These are phyloP conservation scores for Cutaneotrichosporon dermatis DNA, from an alignment of 1,284 basidiomycete species.

Conservation along the genomic window DNA sequence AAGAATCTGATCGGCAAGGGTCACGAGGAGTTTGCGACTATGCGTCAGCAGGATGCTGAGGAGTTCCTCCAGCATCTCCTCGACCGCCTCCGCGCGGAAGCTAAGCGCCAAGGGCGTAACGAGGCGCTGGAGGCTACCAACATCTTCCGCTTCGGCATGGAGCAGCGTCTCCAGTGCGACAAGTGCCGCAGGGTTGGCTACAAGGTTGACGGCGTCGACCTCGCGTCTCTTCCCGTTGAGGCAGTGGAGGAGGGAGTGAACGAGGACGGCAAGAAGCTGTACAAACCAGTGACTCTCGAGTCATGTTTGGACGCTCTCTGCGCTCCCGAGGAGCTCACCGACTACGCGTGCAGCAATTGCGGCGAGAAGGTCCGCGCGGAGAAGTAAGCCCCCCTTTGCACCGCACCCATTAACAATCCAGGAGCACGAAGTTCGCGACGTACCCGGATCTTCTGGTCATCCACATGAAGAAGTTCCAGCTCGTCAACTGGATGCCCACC, in stretches of 20 bases:
- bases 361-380: conserved; percentile 61
- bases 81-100: conserved; percentile 62
- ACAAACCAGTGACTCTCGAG: conserved; percentile 64
- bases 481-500: conserved; percentile 94
- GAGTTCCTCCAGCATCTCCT: conserved; percentile 87
- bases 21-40: conserved; percentile 91
- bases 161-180: conserved; percentile 78
- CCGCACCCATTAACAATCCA: background rate
- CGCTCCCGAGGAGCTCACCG: conserved; percentile 62
- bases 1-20: conserved; percentile 87
- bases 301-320: conserved; percentile 67
- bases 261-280: conserved; percentile 61
- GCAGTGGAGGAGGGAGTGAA: conserved; percentile 56
- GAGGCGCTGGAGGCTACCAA: conserved; percentile 60
- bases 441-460: conserved; percentile 86
- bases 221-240: conserved; percentile 74
- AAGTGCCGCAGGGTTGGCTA: conserved; percentile 86
- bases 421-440: conserved; percentile 74
- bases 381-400: conserved; percentile 52
- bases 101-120: conserved; percentile 53
- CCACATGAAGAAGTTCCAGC: conserved; percentile 91
- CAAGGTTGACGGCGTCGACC: conserved; percentile 70
- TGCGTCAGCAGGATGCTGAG: conserved; percentile 95
- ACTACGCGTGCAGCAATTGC: conserved; percentile 63
- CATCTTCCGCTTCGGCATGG: conserved; percentile 74